These are phyloP conservation scores for Aspergillus sp. DNA, from an alignment of 2,329 filamentous ascomycete genomes.

Conservation along the genomic window DNA sequence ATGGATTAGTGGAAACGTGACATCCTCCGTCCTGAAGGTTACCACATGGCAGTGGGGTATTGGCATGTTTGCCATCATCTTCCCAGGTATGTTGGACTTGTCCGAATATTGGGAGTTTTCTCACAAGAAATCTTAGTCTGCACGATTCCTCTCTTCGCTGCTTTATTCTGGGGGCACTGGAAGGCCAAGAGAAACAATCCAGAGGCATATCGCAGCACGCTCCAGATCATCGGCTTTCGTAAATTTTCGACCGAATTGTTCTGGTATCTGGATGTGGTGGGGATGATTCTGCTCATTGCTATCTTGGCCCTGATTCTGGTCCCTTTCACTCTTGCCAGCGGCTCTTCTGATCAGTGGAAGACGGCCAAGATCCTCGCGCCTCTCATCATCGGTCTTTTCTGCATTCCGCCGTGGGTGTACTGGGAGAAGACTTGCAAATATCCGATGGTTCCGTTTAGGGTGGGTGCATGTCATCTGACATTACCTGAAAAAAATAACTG, in stretches of 20 bases:
- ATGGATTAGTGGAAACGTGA: constrained; percentile 62
- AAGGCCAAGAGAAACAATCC: constrained; percentile 55
- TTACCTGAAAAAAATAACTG: background rate
- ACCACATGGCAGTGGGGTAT: constrained; percentile 63
- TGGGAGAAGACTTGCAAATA: constrained; percentile 56
- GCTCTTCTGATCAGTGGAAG: constrained; percentile 49
- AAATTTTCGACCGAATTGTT: constrained; percentile 49
- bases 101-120: background rate
- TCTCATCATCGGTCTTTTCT: constrained; percentile 51
- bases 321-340: constrained; percentile 59
- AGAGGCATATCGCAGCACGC: constrained; percentile 44
- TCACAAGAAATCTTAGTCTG: constrained; percentile 34
- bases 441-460: constrained; percentile 60
- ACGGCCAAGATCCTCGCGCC: constrained; percentile 53
- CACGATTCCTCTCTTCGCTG: constrained; percentile 55
- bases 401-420: constrained; percentile 50
- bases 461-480: constrained; percentile 9
- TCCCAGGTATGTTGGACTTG: constrained; percentile 38
- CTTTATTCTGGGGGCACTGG: constrained; percentile 51
- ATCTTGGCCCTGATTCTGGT: constrained; percentile 55
- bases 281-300: constrained; percentile 53
- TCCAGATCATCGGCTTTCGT: constrained; percentile 42
- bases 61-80: constrained; percentile 65
- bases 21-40: constrained; percentile 48
- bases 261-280: constrained; percentile 56